phyloP scores from a whole-genome alignment of 2,329 filamentous ascomycete species.

The Calonectria hawksworthii region DNA sequence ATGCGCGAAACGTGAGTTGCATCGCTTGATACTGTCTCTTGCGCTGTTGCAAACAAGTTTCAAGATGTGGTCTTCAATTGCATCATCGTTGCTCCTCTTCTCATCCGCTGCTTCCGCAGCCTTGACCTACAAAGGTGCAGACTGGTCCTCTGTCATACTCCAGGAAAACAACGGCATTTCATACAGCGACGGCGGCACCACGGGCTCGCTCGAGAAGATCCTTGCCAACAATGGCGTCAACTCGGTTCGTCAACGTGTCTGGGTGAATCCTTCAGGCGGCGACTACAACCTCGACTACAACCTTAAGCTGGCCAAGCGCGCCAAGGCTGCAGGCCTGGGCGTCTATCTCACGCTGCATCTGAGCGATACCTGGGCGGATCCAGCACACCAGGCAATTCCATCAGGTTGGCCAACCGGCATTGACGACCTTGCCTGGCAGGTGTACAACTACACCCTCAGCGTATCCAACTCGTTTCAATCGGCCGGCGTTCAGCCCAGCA shows the following conservation, averaged over 20 bases:
- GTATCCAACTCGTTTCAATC: slow-evolving; percentile 72
- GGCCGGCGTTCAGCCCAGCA: slow-evolving; percentile 67
- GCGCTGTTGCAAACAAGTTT: neutral
- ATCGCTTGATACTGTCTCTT: neutral
- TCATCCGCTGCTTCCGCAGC: slow-evolving; percentile 53
- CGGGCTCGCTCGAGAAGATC: slow-evolving; percentile 73
- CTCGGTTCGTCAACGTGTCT: slow-evolving; percentile 78
- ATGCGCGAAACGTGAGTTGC: neutral
- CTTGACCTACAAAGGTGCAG: slow-evolving; percentile 75
- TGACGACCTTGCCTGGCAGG: slow-evolving; percentile 68
- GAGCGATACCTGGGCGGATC: slow-evolving; percentile 80
- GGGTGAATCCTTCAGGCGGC: slow-evolving; percentile 77
- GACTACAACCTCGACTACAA: slow-evolving; percentile 80
- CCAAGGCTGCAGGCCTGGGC: slow-evolving; percentile 72
- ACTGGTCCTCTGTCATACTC: slow-evolving; percentile 77
- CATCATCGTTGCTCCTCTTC: slow-evolving; percentile 29
- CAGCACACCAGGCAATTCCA: slow-evolving; percentile 72
- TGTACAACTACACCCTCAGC: slow-evolving; percentile 78
- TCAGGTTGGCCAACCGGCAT: slow-evolving; percentile 74
- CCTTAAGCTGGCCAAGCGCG: slow-evolving; percentile 74
- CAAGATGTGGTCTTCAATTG: slow-evolving; percentile 33
- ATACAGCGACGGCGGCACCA: slow-evolving; percentile 71
- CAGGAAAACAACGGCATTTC: slow-evolving; percentile 72
- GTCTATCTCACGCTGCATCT: slow-evolving; percentile 76
- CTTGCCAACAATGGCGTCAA: slow-evolving; percentile 74